phyloP scores from a whole-genome alignment of 306 rosid genomes.

The Cicer judaicum region DNA sequence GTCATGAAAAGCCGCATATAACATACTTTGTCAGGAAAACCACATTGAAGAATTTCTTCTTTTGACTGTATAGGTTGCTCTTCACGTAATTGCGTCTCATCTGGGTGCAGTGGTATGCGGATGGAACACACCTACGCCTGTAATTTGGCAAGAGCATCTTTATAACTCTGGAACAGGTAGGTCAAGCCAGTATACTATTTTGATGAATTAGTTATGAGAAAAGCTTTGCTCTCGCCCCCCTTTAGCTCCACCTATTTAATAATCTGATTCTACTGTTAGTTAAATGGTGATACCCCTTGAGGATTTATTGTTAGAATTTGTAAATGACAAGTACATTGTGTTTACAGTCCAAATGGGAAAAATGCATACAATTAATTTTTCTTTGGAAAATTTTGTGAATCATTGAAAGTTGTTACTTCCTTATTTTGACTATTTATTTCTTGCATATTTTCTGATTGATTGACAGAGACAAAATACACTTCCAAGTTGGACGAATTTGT shows the following conservation, averaged over 20 bases:
- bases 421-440: conserved; percentile 26
- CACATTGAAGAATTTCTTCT: conserved; percentile 31
- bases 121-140: conserved; percentile 95
- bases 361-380: background rate
- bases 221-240: background rate
- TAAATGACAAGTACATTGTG: conserved; percentile 16
- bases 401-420: conserved; percentile 31
- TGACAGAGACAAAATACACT: conserved; percentile 69
- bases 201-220: conserved; percentile 19
- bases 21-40: conserved; percentile 10
- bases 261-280: conserved; percentile 32
- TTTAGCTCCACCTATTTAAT: conserved; percentile 27
- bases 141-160: conserved; percentile 87
- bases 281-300: conserved; percentile 20
- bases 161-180: conserved; percentile 76
- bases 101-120: conserved; percentile 74
- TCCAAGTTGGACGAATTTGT: conserved; percentile 95
- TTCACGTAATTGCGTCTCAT: conserved; percentile 77
- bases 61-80: conserved; percentile 62
- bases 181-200: conserved; percentile 30
- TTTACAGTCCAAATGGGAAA: conserved; percentile 34
- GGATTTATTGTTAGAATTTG: conserved; percentile 29
- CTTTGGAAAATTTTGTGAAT: background rate
- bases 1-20: conserved; percentile 11
- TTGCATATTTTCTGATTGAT: conserved; percentile 39